Base-by-base conservation (phyloP, 805 yeast genomes). In the Starmerella davenportii region DNA sequence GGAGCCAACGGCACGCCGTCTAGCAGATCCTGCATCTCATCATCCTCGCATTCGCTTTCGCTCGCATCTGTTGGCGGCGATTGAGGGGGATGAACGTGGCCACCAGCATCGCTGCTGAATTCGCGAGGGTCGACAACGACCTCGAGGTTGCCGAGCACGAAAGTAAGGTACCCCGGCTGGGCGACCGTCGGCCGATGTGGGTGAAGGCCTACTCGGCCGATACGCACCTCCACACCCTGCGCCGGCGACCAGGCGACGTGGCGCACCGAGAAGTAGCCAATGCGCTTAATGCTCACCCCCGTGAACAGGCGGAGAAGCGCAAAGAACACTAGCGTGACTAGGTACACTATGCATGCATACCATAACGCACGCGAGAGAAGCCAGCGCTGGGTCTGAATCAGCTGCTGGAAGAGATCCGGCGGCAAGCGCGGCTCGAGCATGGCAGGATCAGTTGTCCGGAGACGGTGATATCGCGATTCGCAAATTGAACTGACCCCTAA, bases 161-260 rank as follows among this genome's bases (percentile, higher is more conserved):
- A 40, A 25, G 57, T 52, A 33, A 61, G 34, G 56, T 62, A 58
- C 2, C 64, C 63, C 4, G 66, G 66, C 11, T 59, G 42, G 5
- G 64, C 59, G 23, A 60, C 58, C 3, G 61, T 57, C 3, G 66
- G 64, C 3, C 64, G 49, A 38, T 60, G 65, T 13, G 63, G 47
- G 14, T 50, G 35, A 4, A 62, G 38, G 13, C 63, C 62, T 4
- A 60, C 38, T 35, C 50, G 46, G 24, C 60, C 56, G 28, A 62
- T 55, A 14, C 51, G 51, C 33, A 62, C 43, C 23, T 51, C 53
- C 16, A 59, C 37, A 21, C 65, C 65, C 4, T 56, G 49, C 29
- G 44, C 45, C 5, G 60, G 58, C 5, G 56, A 44, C 32, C 55
- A 51, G 2, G 58, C 44, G 21, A 61, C 49, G 42, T 59, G 57